phyloP scores from a whole-genome alignment of 805 yeast genomes.

The Metschnikowia shivogae region DNA sequence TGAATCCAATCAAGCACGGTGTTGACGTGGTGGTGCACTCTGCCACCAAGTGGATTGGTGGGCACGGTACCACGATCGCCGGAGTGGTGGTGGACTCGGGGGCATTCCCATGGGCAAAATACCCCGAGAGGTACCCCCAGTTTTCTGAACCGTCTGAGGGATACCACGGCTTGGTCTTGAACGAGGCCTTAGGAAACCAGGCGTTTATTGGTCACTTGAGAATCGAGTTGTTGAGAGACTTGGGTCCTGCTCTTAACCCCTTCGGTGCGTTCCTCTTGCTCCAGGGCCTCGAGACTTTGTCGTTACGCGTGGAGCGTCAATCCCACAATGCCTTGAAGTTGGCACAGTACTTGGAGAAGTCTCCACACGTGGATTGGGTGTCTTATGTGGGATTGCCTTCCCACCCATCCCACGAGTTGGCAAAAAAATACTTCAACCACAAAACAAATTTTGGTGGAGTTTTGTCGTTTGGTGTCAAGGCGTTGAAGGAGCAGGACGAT shows the following conservation, averaged over 20 bases:
- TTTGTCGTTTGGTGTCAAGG: slow-evolving; percentile 84
- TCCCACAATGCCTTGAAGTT: slow-evolving; percentile 74
- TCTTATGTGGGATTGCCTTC: slow-evolving; percentile 86
- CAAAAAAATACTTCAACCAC: slow-evolving; percentile 69
- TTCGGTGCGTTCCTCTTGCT: slow-evolving; percentile 80
- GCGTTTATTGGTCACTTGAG: slow-evolving; percentile 81
- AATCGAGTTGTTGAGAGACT: slow-evolving; percentile 82
- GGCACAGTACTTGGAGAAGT: slow-evolving; percentile 70
- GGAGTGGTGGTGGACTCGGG: slow-evolving; percentile 91
- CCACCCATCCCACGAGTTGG: slow-evolving; percentile 72
- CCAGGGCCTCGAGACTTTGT: slow-evolving; percentile 92
- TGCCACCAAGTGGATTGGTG: slow-evolving; percentile 97
- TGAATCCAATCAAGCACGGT: slow-evolving; percentile 82
- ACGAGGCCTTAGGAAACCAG: slow-evolving; percentile 73
- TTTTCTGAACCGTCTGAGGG: slow-evolving; percentile 89
- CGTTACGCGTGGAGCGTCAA: slow-evolving; percentile 92
- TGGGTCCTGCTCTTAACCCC: slow-evolving; percentile 87
- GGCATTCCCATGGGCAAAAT: slow-evolving; percentile 84
- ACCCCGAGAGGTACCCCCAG: slow-evolving; percentile 88
- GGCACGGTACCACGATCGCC: slow-evolving; percentile 92
- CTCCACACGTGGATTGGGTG: slow-evolving; percentile 80
- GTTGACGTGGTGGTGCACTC: slow-evolving; percentile 92
- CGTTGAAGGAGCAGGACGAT: slow-evolving; percentile 42
- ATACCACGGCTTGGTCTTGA: slow-evolving; percentile 82
- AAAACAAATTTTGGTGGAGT: slow-evolving; percentile 73